Conservation (phyloP, 1,139 yeast species). For the Taiozyma sp. region DNA sequence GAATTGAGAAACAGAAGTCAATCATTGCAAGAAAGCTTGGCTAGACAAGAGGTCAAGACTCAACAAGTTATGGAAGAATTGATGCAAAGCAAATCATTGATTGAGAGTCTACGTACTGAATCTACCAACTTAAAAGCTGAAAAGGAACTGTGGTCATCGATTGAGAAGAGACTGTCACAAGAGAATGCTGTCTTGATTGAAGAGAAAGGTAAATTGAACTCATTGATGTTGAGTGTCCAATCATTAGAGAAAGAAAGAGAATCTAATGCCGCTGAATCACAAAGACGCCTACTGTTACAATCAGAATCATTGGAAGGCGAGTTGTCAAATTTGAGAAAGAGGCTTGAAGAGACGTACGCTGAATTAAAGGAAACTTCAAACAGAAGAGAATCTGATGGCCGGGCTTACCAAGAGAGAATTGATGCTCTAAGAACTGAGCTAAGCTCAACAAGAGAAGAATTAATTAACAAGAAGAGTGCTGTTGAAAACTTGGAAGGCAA, state of each 20-base stretch:
- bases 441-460: conserved; percentile 34
- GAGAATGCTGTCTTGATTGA: conserved; percentile 50
- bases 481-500: conserved; percentile 29
- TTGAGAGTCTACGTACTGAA: conserved; percentile 37
- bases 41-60: conserved; percentile 50
- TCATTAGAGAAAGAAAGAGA: conserved; percentile 60
- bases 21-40: conserved; percentile 48
- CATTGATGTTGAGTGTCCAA: conserved; percentile 59
- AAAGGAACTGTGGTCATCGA: conserved; percentile 41
- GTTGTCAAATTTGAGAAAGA: conserved; percentile 37
- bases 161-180: conserved; percentile 46
- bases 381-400: conserved; percentile 51
- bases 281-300: conserved; percentile 44
- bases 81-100: conserved; percentile 36
- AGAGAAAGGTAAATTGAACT: conserved; percentile 57
- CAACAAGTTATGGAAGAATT: conserved; percentile 52
- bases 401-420: conserved; percentile 61
- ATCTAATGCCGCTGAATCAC: conserved; percentile 42
- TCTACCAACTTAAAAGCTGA: conserved; percentile 51
- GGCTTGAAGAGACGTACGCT: conserved; percentile 45
- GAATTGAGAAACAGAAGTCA: conserved; percentile 38
- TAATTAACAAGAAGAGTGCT: conserved; percentile 37
- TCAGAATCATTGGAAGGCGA: conserved; percentile 49
- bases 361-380: conserved; percentile 40
- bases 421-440: conserved; percentile 51